phyloP scores from a whole-genome alignment of 305 asterid genomes.

The Rubia occidens region DNA sequence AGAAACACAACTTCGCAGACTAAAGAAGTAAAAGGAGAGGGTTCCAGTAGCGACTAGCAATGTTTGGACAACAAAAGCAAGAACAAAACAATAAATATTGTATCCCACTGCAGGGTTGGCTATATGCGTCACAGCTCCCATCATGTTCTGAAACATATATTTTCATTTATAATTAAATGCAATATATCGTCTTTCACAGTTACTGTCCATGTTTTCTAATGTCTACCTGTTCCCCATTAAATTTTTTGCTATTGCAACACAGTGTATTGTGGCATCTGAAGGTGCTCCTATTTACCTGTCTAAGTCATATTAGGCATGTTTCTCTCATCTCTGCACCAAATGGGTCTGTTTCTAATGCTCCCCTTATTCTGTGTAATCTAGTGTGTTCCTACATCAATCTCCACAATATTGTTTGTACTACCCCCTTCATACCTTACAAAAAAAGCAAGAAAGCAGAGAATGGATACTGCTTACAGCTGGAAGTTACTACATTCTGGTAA shows the following conservation, averaged over 20 bases:
- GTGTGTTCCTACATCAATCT: not conserved
- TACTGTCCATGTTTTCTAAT: not conserved
- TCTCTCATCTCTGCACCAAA: not conserved
- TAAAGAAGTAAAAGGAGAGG: not conserved
- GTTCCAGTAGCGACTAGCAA: not conserved
- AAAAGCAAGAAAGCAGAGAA: slow-evolving; percentile 18
- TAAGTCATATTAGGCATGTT: not conserved
- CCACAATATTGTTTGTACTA: not conserved
- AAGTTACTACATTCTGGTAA: slow-evolving; percentile 95
- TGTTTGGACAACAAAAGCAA: slow-evolving; percentile 1
- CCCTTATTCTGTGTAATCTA: not conserved
- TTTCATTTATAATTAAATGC: not conserved
- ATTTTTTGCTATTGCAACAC: not conserved
- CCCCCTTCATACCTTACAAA: not conserved
- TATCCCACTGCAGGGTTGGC: not conserved
- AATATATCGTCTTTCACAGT: not conserved
- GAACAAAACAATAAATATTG: not conserved
- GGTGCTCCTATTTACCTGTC: not conserved
- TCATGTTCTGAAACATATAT: not conserved
- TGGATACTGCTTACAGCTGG: slow-evolving; percentile 69
- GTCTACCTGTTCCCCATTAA: not conserved
- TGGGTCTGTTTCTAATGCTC: not conserved
- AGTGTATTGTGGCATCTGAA: not conserved
- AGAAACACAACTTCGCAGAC: not conserved
- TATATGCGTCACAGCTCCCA: not conserved